phyloP scores from a whole-genome alignment of 352 stramenopile species.

The Phytophthora megakarya region DNA sequence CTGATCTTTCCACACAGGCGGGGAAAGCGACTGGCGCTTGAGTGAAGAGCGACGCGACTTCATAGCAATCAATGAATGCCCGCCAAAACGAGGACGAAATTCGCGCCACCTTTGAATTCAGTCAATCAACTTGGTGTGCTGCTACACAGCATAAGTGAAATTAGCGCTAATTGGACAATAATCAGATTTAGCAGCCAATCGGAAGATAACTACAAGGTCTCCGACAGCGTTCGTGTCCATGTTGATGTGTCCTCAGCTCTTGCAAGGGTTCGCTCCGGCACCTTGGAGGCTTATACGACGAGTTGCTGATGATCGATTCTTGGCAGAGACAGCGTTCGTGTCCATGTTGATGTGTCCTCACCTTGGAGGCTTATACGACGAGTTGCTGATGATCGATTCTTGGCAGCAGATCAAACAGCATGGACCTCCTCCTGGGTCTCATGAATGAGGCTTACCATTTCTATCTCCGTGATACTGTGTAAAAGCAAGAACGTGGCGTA shows the following conservation, averaged over 20 bases:
- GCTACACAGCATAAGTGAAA: too few relatives aligned
- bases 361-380: constrained; percentile 7
- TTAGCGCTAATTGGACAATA: too few relatives aligned
- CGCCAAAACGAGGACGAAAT: neutral
- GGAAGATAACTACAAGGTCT: too few relatives aligned
- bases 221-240: neutral
- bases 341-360: too few relatives aligned
- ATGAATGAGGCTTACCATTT: constrained; percentile 65
- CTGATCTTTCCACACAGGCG: constrained; percentile 78
- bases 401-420: neutral
- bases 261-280: neutral
- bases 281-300: constrained; percentile 7
- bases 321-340: too few relatives aligned
- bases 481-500: constrained; percentile 73
- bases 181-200: too few relatives aligned
- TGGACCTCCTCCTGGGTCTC: constrained; percentile 38
- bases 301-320: neutral
- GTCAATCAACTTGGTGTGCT: too few relatives aligned
- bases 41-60: constrained; percentile 10
- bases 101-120: neutral
- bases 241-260: neutral
- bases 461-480: constrained; percentile 58
- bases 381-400: neutral
- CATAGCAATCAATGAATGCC: neutral
- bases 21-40: constrained; percentile 59